Conservation (phyloP, 768 basidiomycete species). For the Rhodotorula kratochvilovae region DNA sequence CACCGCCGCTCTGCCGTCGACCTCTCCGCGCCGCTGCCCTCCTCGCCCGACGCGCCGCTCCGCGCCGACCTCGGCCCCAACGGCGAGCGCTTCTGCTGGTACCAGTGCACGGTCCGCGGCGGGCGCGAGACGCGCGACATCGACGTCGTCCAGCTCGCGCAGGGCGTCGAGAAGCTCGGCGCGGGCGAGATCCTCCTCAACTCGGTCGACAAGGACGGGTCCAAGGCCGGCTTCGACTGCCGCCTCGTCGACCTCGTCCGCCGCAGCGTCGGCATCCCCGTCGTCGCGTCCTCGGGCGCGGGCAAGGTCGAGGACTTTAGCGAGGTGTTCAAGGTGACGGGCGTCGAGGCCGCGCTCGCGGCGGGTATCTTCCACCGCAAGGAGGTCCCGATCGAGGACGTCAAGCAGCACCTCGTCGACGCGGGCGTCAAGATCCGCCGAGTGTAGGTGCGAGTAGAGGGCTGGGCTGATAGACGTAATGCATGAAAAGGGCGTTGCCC, state of each 20-base stretch:
- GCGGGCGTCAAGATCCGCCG: conserved; percentile 42
- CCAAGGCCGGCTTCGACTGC: conserved; percentile 83
- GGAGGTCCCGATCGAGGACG: conserved; percentile 75
- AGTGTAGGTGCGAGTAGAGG: conserved; percentile 3
- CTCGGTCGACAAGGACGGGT: conserved; percentile 93
- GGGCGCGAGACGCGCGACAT: conserved; percentile 77
- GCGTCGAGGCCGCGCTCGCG: conserved; percentile 75
- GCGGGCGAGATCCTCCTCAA: conserved; percentile 94
- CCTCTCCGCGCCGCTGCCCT: conserved; percentile 44
- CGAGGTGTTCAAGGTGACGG: conserved; percentile 74
- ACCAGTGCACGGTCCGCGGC: conserved; percentile 93
- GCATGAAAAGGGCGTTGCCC: not conserved
- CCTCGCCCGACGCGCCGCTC: conserved; percentile 44
- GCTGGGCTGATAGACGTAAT: not conserved
- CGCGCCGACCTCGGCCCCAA: conserved; percentile 47
- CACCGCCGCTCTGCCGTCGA: conserved; percentile 51
- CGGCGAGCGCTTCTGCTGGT: conserved; percentile 85
- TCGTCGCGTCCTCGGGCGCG: conserved; percentile 92
- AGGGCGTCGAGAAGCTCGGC: conserved; percentile 82
- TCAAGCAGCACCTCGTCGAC: conserved; percentile 57
- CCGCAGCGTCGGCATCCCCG: conserved; percentile 73
- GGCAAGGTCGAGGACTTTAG: conserved; percentile 76
- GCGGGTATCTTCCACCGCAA: conserved; percentile 94
- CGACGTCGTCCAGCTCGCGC: conserved; percentile 84
- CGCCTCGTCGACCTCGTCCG: conserved; percentile 74